A percentile compares a stretch with the other conserved stretches of the same genome.
Evolutionary conservation across 768 basidiomycete genomes (phyloP).

Genomic region (Pleurotus eryngii): DNA sequence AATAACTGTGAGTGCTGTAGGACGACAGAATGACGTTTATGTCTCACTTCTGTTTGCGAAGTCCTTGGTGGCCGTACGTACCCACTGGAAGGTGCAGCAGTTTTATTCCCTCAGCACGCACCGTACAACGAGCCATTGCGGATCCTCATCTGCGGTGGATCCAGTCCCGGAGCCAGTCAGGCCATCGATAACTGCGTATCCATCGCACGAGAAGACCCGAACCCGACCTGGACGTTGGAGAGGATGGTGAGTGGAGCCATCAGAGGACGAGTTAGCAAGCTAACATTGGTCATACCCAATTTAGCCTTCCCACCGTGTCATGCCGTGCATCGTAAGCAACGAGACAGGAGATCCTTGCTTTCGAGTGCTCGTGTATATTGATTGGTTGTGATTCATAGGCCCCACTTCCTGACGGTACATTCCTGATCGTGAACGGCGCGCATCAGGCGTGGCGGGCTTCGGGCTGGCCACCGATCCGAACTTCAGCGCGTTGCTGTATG

Average conservation of each 20-base stretch:
- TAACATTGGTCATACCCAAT: background rate
- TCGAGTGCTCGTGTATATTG: background rate
- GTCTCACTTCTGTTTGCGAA: too few relatives aligned
- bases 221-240: conserved; percentile 68
- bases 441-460: conserved; percentile 54
- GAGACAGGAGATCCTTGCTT: too few relatives aligned
- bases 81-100: conserved; percentile 69
- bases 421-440: conserved; percentile 58
- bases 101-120: conserved; percentile 64
- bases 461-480: conserved; percentile 50
- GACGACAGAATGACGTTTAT: background rate
- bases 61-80: conserved; percentile 75
- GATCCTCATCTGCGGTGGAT: conserved; percentile 75
- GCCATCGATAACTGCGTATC: conserved; percentile 69
- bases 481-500: conserved; percentile 47
- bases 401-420: conserved; percentile 55
- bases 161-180: conserved; percentile 49
- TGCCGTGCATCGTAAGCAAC: conserved; percentile 56
- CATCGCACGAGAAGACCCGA: conserved; percentile 59
- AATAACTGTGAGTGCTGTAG: conserved; percentile 45
- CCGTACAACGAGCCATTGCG: conserved; percentile 75
- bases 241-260: conserved; percentile 57
- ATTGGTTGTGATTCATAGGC: background rate
- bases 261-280: background rate
- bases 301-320: conserved; percentile 72